These are phyloP conservation scores for Tetrahymena malaccensis DNA, from an alignment of 73 alveolate genomes.

Conservation along the genomic window DNA sequence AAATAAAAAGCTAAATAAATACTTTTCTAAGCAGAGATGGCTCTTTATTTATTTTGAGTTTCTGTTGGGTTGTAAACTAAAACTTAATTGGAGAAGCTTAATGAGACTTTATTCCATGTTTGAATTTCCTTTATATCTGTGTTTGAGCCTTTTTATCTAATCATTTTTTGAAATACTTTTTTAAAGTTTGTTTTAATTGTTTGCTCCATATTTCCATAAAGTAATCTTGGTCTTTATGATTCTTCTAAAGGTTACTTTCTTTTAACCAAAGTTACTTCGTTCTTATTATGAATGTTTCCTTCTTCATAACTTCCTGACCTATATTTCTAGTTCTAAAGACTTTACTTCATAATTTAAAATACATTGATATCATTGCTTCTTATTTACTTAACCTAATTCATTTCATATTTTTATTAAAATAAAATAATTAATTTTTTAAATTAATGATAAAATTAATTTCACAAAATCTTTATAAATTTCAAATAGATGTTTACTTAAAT, in stretches of 20 bases:
- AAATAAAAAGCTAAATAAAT: neutral
- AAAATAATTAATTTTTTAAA: too few species aligned
- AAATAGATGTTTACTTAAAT: neutral
- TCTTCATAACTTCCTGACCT: neutral
- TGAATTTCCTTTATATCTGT: neutral
- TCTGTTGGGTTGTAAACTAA: neutral
- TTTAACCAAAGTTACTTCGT: neutral
- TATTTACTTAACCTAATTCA: neutral
- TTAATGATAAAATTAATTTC: too few species aligned
- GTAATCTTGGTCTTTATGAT: neutral
- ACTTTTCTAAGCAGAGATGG: neutral
- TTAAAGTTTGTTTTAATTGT: neutral
- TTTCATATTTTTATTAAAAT: neutral
- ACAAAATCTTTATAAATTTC: neutral
- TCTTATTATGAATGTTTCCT: neutral
- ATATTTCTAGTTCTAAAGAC: neutral
- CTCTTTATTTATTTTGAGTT: neutral
- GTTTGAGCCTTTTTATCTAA: neutral
- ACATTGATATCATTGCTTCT: neutral
- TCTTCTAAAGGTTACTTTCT: neutral
- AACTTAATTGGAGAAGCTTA: neutral
- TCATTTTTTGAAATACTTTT: neutral
- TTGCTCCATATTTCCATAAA: neutral
- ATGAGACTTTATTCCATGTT: neutral
- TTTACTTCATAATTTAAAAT: neutral